Evolutionary conservation across 2,329 filamentous ascomycete genomes (phyloP).

Genomic region (Colletotrichum graminicola): DNA sequence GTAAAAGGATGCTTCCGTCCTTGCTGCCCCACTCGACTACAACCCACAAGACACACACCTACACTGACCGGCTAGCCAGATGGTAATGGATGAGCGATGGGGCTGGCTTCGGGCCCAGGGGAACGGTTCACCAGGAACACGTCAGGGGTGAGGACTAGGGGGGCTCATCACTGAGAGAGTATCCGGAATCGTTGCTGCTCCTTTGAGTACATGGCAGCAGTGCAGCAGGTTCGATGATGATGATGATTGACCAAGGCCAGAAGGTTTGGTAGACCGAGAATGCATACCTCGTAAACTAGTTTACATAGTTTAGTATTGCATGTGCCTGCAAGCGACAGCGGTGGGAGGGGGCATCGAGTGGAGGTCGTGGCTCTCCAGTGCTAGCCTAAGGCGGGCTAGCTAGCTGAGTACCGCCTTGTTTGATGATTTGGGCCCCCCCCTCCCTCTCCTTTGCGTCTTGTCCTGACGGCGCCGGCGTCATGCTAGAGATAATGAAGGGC

Average conservation of each 20-base stretch:
- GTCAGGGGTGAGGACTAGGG: neutral
- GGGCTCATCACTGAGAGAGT: neutral
- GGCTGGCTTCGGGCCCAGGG: conserved; percentile 32
- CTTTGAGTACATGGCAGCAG: neutral
- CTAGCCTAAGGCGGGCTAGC: neutral
- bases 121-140: conserved; percentile 22
- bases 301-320: neutral
- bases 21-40: neutral
- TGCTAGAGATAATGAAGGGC: conserved; percentile 4
- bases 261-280: neutral
- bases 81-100: neutral
- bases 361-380: neutral
- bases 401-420: neutral
- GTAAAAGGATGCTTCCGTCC: neutral
- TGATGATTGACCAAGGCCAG: conserved; percentile 4
- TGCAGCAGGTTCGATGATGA: neutral
- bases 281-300: too few species aligned
- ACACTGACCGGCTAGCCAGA: too few species aligned
- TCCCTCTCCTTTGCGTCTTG: neutral
- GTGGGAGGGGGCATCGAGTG: neutral
- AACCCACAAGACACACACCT: neutral
- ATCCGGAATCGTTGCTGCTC: neutral
- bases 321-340: neutral
- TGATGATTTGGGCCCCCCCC: too few species aligned
- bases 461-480: neutral